Percentiles rank a stretch among this genome's conserved stretches.
phyloP scores from a whole-genome alignment of 352 stramenopile species.

The Globisporangium spinosum region DNA sequence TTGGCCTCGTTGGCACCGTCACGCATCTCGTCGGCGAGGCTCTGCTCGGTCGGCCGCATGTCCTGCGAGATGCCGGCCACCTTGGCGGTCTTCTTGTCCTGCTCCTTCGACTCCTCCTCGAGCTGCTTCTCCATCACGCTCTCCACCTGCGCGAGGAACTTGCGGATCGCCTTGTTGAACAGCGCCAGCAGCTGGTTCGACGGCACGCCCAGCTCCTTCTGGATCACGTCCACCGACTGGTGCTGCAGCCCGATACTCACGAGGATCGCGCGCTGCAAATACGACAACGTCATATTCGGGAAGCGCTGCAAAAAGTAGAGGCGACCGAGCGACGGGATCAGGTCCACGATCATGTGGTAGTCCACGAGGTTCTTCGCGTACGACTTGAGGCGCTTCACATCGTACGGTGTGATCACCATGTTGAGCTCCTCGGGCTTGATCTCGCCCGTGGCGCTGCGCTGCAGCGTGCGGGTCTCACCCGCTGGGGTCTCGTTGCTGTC shows the following conservation, averaged over 20 bases:
- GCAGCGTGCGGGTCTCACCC: slow-evolving; percentile 29
- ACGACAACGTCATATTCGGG: slow-evolving; percentile 91
- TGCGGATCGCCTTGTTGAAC: slow-evolving; percentile 96
- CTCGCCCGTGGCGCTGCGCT: slow-evolving; percentile 69
- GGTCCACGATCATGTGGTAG: slow-evolving; percentile 99
- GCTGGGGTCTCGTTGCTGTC: slow-evolving; percentile 15
- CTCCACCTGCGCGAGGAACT: slow-evolving; percentile 85
- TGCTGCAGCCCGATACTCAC: slow-evolving; percentile 93
- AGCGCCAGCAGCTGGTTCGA: slow-evolving; percentile 96
- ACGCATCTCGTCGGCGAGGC: slow-evolving; percentile 74
- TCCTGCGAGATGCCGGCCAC: slow-evolving; percentile 60
- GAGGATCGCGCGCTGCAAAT: slow-evolving; percentile 94
- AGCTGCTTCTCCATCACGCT: slow-evolving; percentile 76
- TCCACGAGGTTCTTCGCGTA: slow-evolving; percentile 99
- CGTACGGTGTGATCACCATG: slow-evolving; percentile 95
- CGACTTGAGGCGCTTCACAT: slow-evolving; percentile 96
- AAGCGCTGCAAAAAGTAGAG: slow-evolving; percentile 96
- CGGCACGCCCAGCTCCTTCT: slow-evolving; percentile 92
- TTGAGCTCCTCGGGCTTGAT: slow-evolving; percentile 86
- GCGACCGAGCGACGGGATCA: slow-evolving; percentile 92
- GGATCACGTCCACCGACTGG: slow-evolving; percentile 93
- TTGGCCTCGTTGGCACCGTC: slow-evolving; percentile 77
- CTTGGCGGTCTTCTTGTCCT: slow-evolving; percentile 61
- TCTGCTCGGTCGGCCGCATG: slow-evolving; percentile 80
- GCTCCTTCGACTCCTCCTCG: slow-evolving; percentile 74